Percentiles rank a stretch among this genome's conserved stretches.
Conservation (phyloP, 768 basidiomycete species). For the Amyloporia xantha region DNA sequence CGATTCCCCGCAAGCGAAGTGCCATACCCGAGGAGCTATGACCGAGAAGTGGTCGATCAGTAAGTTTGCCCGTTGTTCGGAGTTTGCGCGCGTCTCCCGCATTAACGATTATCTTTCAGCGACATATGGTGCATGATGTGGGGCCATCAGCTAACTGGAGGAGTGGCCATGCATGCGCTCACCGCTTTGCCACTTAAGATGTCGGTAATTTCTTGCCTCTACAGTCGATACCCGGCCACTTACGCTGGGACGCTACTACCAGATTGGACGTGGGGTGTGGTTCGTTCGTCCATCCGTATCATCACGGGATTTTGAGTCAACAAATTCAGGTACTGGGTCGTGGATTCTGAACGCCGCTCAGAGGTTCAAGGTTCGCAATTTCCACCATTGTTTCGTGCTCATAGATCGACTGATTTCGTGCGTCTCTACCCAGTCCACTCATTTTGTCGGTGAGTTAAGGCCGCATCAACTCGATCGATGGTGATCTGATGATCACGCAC, state of each 20-base stretch:
- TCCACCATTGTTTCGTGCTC: no score
- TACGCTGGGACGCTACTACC: conserved; percentile 11
- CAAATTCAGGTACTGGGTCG: conserved; percentile 67
- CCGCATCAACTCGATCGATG: not conserved
- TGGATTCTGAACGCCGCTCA: conserved; percentile 66
- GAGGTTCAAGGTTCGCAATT: conserved; percentile 52
- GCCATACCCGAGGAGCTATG: conserved; percentile 67
- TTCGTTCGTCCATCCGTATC: conserved; percentile 25
- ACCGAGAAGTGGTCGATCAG: conserved; percentile 57
- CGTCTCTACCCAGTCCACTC: conserved; percentile 34
- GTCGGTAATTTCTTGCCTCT: conserved; percentile 25
- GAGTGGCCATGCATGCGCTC: conserved; percentile 62
- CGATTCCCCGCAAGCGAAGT: conserved; percentile 42
- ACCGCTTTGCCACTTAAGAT: conserved; percentile 53
- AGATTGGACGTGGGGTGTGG: conserved; percentile 73
- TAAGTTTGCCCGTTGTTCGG: conserved; percentile 31
- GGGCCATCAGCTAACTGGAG: conserved; percentile 34
- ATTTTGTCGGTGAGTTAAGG: conserved; percentile 51
- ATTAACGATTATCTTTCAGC: conserved; percentile 27
- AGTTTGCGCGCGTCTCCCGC: conserved; percentile 1
- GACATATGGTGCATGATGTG: conserved; percentile 65
- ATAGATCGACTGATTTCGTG: no score
- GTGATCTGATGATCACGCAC: not conserved
- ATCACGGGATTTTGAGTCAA: not conserved
- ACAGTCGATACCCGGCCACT: no score